A percentile compares a stretch with the other conserved stretches of the same genome.
Evolutionary conservation across 169 alveolate species (phyloP).

Genomic region (Cystoisospora suis): DNA sequence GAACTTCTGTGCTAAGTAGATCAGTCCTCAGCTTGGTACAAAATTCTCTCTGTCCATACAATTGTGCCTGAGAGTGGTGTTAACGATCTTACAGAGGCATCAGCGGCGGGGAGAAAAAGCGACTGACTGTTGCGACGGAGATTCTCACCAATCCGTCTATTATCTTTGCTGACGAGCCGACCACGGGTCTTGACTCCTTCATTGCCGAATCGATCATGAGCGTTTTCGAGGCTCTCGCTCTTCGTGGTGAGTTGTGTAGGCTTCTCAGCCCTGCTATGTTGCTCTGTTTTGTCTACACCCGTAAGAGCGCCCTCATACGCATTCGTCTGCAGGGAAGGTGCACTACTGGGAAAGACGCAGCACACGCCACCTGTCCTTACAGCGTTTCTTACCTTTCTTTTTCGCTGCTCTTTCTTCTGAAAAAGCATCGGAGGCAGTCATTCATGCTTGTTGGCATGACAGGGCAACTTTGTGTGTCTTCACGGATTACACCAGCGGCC

Average conservation of each 20-base stretch:
- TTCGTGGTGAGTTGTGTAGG: no score
- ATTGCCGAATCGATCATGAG: conserved; percentile 64
- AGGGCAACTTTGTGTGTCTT: no score
- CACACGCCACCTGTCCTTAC: no score
- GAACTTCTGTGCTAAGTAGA: no score
- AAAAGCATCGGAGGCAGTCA: background rate
- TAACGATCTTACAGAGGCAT: conserved; percentile 71
- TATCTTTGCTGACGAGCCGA: conserved; percentile 85
- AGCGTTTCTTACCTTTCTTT: no score
- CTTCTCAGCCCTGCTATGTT: background rate
- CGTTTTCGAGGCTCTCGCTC: conserved; percentile 60
- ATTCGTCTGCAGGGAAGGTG: no score
- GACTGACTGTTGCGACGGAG: conserved; percentile 79
- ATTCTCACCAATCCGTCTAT: conserved; percentile 79
- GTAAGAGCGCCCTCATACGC: no score
- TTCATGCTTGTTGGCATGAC: background rate
- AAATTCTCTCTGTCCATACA: no score
- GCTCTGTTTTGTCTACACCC: background rate
- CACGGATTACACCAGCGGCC: no score
- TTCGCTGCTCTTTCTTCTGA: background rate
- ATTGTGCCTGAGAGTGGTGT: no score
- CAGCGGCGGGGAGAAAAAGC: conserved; percentile 86
- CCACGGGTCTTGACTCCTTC: conserved; percentile 75
- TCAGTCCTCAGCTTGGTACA: no score
- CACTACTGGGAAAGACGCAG: no score